phyloP scores from a whole-genome alignment of 2,329 filamentous ascomycete species.

The Lachnellula cervina region DNA sequence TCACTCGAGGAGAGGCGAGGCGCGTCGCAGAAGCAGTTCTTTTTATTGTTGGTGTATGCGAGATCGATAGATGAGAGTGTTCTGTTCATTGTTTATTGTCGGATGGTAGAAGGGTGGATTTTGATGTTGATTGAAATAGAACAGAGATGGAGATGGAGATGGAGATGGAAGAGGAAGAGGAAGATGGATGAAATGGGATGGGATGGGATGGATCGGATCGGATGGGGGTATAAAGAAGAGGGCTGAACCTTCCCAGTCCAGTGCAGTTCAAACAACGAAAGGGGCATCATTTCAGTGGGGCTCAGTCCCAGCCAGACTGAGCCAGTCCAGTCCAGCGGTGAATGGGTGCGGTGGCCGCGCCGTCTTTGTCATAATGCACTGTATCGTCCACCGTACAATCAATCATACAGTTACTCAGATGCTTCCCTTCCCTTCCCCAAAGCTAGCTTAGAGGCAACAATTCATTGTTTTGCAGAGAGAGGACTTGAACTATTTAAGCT shows the following conservation, averaged over 20 bases:
- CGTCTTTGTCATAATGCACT: too few relatives aligned
- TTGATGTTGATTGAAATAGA: conserved; percentile 8
- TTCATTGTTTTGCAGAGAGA: not conserved
- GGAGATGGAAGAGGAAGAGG: conserved; percentile 2
- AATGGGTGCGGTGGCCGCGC: too few relatives aligned
- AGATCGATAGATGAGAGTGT: conserved; percentile 15
- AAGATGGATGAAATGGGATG: not conserved
- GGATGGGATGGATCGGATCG: too few relatives aligned
- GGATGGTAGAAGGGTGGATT: not conserved
- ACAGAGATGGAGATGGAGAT: conserved; percentile 5
- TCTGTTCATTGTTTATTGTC: conserved; percentile 26
- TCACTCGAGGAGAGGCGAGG: conserved; percentile 18
- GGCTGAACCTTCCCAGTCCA: too few relatives aligned
- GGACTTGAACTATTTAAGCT: too few relatives aligned
- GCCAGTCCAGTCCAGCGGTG: not conserved
- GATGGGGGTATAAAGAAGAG: too few relatives aligned
- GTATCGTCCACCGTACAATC: too few relatives aligned
- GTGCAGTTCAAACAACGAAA: too few relatives aligned
- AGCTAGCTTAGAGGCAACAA: not conserved
- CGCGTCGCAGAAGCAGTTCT: conserved; percentile 14
- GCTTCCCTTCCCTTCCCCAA: not conserved
- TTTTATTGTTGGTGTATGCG: conserved; percentile 13
- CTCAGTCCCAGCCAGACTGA: too few relatives aligned
- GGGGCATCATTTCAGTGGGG: too few relatives aligned
- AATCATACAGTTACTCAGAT: not conserved